Percentiles rank a stretch among this genome's conserved stretches.
Evolutionary conservation across 2,329 filamentous ascomycete species (phyloP).

Genomic region (Westerdykella aurantiaca): DNA sequence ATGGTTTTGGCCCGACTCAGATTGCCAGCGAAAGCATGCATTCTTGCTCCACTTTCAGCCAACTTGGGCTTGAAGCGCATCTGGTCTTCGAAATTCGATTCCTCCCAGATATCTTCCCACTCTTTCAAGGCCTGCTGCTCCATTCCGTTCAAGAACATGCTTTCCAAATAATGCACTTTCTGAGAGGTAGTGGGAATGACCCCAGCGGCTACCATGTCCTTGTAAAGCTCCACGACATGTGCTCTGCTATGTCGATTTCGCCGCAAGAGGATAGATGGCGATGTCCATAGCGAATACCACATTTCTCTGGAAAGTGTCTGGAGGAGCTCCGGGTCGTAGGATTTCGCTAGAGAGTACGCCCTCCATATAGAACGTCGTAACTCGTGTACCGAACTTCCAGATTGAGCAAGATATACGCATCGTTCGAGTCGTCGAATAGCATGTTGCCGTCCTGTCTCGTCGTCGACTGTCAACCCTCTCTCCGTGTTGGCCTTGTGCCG

Average conservation of each 20-base stretch:
- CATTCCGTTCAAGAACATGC: conserved; percentile 20
- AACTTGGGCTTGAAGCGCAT: conserved; percentile 27
- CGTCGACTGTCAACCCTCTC: conserved; percentile 1
- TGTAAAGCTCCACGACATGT: conserved; percentile 20
- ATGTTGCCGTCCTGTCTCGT: background rate
- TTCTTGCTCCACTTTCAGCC: conserved; percentile 61
- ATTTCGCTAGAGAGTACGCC: conserved; percentile 23
- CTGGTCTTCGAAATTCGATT: conserved; percentile 3
- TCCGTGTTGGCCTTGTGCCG: conserved; percentile 9
- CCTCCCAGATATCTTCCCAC: conserved; percentile 26
- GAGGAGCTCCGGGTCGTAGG: conserved; percentile 12
- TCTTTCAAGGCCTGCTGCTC: conserved; percentile 23
- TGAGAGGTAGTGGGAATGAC: conserved; percentile 15
- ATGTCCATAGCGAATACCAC: conserved; percentile 33
- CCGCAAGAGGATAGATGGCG: conserved; percentile 12
- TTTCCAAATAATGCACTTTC: conserved; percentile 21
- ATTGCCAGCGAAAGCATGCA: conserved; percentile 56
- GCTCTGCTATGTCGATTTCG: conserved; percentile 12
- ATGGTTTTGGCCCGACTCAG: conserved; percentile 55
- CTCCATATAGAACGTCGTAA: conserved; percentile 22
- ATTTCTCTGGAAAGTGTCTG: conserved; percentile 18
- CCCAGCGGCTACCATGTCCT: conserved; percentile 22
- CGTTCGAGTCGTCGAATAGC: conserved; percentile 11
- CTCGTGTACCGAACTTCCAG: conserved; percentile 2
- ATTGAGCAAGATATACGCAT: conserved; percentile 8